Base-by-base conservation (phyloP, 2,329 filamentous ascomycete species). In the Ascochyta fabae region DNA sequence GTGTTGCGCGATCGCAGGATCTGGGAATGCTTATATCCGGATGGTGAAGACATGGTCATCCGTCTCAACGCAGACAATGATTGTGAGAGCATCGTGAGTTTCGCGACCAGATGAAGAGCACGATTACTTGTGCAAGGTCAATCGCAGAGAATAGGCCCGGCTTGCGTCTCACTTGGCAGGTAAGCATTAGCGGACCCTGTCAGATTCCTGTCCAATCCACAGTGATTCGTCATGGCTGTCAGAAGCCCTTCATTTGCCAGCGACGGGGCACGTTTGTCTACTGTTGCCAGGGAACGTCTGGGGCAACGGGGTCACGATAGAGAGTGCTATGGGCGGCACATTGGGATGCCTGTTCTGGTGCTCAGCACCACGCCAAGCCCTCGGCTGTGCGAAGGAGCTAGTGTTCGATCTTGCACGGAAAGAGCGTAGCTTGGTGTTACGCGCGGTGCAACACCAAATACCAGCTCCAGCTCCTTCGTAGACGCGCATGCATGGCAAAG, bases 101-200 rank as follows among this genome's bases (percentile, higher is more conserved):
- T 38, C 31, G 40, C 31, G 16, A 23, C 16, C 40, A 38, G 33
- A 50, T 16, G 16, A 39, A 24, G 19, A 13, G 12, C 24, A 31
- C 9, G 12, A 26, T 23, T 23, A 35, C 23, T 41, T 27, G 44
- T 44, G 39, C n/a, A 54, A 45, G 22, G 13, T 22, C 4, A 16
- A 34, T 33, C 15, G 33, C 13, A 16, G 19, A 15, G 27, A n/a
- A 26, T 31, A 46, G 38, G 31, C 6, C n/a, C 23, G 33, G 48
- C 33, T 27, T 39, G 33, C 51, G 31, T 45, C 41, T 49, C 38
- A 56, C 53, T 51, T 51, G 53, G 47, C 53, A 42, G 16, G 35
- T 19, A 38, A 24, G n/a, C 38, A 26, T 43, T 22, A 23, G 39
- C 34, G 34, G 38, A 39, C 38, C 53, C 42, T 47, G 53, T 39